These are phyloP conservation scores for Martensiomyces pterosporus DNA, from an alignment of 192 early-diverging fungal species.

Conservation along the genomic window DNA sequence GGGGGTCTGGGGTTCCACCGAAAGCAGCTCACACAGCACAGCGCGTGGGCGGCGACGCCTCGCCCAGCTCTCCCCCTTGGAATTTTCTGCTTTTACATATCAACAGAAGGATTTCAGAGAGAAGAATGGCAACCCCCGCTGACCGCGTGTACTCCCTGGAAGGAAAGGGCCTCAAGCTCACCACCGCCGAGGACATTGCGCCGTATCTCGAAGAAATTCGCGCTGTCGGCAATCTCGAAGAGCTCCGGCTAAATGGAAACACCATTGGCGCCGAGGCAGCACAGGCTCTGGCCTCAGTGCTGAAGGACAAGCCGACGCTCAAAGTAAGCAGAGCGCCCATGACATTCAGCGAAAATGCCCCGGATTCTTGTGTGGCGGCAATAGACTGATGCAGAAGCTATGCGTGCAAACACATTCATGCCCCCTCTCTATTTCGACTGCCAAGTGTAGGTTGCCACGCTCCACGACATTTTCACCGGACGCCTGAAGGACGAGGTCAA, in stretches of 20 bases:
- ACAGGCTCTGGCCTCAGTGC: constrained; percentile 65
- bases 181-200: constrained; percentile 75
- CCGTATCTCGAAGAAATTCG: constrained; percentile 69
- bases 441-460: constrained; percentile 63
- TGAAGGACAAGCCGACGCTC: constrained; percentile 63
- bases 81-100: no score
- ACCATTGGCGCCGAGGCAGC: constrained; percentile 91
- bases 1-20: no score
- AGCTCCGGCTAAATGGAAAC: constrained; percentile 80
- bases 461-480: constrained; percentile 93
- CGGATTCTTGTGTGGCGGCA: background rate
- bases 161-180: constrained; percentile 84
- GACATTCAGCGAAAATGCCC: background rate
- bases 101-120: no score
- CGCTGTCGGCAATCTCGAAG: constrained; percentile 60
- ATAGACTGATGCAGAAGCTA: no score
- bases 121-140: constrained; percentile 28
- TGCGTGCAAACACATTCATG: no score
- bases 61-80: no score
- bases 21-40: no score
- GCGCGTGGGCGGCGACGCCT: no score
- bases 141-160: constrained; percentile 76
- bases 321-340: constrained; percentile 73
- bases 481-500: constrained; percentile 89
- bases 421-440: no score